Evolutionary conservation across 441 rosid species (phyloP), one percentile per base, ranked within the genome.

Genomic region (Manihot esculenta): DNA sequence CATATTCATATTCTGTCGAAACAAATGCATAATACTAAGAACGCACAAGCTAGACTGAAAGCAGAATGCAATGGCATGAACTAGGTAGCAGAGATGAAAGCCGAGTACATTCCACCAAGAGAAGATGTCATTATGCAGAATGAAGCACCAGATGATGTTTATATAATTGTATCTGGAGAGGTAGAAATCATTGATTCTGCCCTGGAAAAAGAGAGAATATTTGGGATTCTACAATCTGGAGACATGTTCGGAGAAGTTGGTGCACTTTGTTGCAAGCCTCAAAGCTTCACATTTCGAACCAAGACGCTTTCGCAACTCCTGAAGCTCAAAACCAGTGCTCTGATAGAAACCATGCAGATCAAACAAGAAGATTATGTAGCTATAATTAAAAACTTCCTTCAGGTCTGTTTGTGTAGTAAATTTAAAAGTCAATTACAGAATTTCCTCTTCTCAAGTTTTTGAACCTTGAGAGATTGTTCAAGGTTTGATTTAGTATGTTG

Each of bases 241-340:
- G 92, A 90, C 76, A 81, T 90, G 82, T 94, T 94, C 74, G 97
- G 97, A 62, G 99, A 94, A 80, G 88, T 86, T 33, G 97, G 94
- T 35, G 94, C 86, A 0, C 86, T 94, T 70, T 90, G 96, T 65
- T 79, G 89, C 75, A 82, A 78, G 64, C 93, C 89, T 30, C 99
- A 92, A 2, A 70, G 82, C 70, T 84, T 77, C 76, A 87, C 94
- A 18, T 92, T 82, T 64, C 86, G 97, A 38, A 88, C 99, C 0
- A 88, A 77, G 80, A 84, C 92, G 10, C 88, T 94, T 5, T 89
- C 97, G 0, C 97, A 92, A 55, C 96, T 94, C 66, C 79, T 94
- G 26, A 80, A 93, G 67, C 82, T 92, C 74, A 92, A 87, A 82
- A 78, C 92, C 63, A 76, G 70, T 51, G 79, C 73, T 74, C 85